phyloP scores from a whole-genome alignment of 169 alveolate species.

The Cryptosporidium parvum region DNA sequence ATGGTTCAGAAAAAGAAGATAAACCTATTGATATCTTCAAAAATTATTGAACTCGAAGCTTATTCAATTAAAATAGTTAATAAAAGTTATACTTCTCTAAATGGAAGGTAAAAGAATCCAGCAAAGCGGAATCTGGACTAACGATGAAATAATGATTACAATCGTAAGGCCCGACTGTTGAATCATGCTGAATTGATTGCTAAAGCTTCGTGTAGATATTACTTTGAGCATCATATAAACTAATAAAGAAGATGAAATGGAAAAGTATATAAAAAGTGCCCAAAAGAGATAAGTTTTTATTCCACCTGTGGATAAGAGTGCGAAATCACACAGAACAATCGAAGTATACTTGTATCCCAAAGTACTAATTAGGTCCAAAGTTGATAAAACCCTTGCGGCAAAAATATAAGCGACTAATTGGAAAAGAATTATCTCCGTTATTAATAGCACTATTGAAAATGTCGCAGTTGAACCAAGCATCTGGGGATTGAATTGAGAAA shows the following conservation, averaged over 20 bases:
- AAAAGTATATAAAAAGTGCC: conserved; percentile 41
- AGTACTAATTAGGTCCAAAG: conserved; percentile 38
- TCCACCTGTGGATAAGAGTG: conserved; percentile 49
- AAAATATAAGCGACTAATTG: conserved; percentile 61
- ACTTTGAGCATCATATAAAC: conserved; percentile 64
- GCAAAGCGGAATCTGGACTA: conserved; percentile 56
- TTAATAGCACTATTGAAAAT: conserved; percentile 46
- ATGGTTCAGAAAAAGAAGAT: conserved; percentile 36
- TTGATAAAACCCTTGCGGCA: conserved; percentile 59
- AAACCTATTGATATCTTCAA: background rate
- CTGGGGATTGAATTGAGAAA: conserved; percentile 68
- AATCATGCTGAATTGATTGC: conserved; percentile 36
- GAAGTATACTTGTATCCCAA: conserved; percentile 71
- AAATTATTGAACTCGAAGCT: background rate
- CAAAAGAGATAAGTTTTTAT: conserved; percentile 38
- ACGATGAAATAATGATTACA: conserved; percentile 32
- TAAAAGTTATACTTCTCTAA: background rate
- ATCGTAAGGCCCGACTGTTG: conserved; percentile 66
- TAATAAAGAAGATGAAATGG: conserved; percentile 45
- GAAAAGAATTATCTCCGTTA: conserved; percentile 34
- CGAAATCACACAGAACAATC: conserved; percentile 38
- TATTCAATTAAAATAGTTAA: background rate
- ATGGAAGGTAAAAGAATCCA: conserved; percentile 74
- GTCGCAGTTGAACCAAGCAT: conserved; percentile 74
- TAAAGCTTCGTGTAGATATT: conserved; percentile 21